Base-by-base conservation (phyloP, 2,329 filamentous ascomycete genomes). In the Pestalotiopsis sp. region DNA sequence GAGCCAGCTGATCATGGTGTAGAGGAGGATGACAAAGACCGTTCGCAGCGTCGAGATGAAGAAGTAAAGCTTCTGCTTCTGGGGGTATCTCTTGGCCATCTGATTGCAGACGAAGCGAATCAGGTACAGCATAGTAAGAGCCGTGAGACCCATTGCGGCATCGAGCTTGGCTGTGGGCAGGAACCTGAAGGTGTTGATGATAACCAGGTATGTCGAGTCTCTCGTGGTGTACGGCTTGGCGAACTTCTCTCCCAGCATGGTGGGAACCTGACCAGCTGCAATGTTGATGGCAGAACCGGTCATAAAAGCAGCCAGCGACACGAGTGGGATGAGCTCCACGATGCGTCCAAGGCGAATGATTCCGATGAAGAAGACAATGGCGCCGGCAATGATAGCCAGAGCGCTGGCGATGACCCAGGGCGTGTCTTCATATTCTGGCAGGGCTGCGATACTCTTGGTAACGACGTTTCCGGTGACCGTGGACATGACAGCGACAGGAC, bases 271-370 rank as follows among this genome's bases (percentile, higher is more conserved):
- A 41, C 96, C 95, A 27, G 90, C 87, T 17, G 89, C 90, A 77
- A 99, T 98, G 75, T 89, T 97, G 79, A 99, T 87, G 66, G 95
- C 94, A 4, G 95, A 97, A 2, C 95, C 95, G 0, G 96, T 98
- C 93, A 98, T 98, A 84, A 97, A 98, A 2, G 96, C 94, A 0
- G 93, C 95, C 66, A 98, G 93, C 0, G 95, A 93, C 1, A 94
- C 91, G 68, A 98, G 88, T 1, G 96, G 93, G 75, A 98, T 98
- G 75, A 98, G 88, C 73, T 98, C 94, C 62, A 98, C 94, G 64
- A 98, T 91, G 90, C 94, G 97, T 5, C 96, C 95, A 49, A 91
- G 87, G 61, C 95, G 90, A 58, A 93, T 82, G 3, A 98, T 82
- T 3, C 95, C 96, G 70, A 98, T 88, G 70, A 90, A 88, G 64